Percentiles rank a stretch among this genome's conserved stretches.
Evolutionary conservation across 2,329 filamentous ascomycete species (phyloP).

Genomic region (Aureobasidium lini): DNA sequence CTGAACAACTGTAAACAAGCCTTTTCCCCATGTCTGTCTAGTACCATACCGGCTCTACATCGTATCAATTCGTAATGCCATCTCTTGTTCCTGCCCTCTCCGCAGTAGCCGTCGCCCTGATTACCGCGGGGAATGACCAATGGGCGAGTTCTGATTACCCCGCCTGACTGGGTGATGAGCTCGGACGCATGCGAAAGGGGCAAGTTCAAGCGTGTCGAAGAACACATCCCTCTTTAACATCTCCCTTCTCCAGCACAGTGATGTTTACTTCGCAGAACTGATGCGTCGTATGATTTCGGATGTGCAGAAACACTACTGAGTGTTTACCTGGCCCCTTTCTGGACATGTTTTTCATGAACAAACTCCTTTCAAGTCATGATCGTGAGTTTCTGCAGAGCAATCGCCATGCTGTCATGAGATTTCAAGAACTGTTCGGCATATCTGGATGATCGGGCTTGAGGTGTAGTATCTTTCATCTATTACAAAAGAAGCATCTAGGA

Average conservation of each 20-base stretch:
- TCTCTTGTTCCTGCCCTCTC: conserved; percentile 6
- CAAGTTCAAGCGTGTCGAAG: background rate
- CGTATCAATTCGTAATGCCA: conserved; percentile 8
- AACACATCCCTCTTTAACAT: no score
- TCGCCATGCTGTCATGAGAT: no score
- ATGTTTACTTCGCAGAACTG: background rate
- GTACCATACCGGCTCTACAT: background rate
- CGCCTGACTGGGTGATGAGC: background rate
- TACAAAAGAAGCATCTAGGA: no score
- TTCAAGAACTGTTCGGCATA: no score
- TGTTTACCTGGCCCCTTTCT: no score
- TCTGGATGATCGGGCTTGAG: no score
- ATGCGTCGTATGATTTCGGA: no score
- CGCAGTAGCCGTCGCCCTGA: background rate
- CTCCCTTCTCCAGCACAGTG: background rate
- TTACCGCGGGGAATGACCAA: background rate
- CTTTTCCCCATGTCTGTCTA: background rate
- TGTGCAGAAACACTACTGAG: no score
- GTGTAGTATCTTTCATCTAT: no score
- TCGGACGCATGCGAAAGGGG: background rate
- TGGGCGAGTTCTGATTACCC: conserved; percentile 1
- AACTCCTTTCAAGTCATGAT: no score
- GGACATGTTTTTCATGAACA: no score
- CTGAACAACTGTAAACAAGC: background rate
- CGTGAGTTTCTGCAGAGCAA: no score